These are phyloP conservation scores for Annulohypoxylon bovei DNA, from an alignment of 495 filamentous ascomycete genomes.

Conservation along the genomic window DNA sequence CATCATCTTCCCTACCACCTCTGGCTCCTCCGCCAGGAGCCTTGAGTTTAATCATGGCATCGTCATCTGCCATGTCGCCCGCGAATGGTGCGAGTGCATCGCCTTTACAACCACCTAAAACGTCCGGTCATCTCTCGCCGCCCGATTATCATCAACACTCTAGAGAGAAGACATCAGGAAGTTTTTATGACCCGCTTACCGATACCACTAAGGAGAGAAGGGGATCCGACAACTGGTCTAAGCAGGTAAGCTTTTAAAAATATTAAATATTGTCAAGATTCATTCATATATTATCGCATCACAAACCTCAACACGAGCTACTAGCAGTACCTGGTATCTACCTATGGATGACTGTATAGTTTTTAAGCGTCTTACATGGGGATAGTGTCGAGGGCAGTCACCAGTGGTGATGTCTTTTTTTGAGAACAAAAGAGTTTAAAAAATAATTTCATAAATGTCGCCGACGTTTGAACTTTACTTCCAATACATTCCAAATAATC, in stretches of 20 bases:
- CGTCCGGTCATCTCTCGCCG: slow-evolving; percentile 45
- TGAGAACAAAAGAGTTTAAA: background rate
- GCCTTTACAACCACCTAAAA: slow-evolving; percentile 46
- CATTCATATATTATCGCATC: slow-evolving; percentile 1
- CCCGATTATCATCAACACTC: slow-evolving; percentile 50
- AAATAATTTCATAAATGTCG: background rate
- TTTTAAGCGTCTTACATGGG: slow-evolving; percentile 24
- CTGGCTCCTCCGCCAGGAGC: slow-evolving; percentile 49
- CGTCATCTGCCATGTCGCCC: slow-evolving; percentile 43
- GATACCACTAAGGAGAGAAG: slow-evolving; percentile 60
- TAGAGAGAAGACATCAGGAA: slow-evolving; percentile 58
- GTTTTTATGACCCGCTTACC: slow-evolving; percentile 67
- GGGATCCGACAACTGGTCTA: slow-evolving; percentile 54
- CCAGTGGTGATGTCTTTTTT: background rate
- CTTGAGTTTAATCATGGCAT: slow-evolving; percentile 47
- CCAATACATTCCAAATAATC: slow-evolving; percentile 10
- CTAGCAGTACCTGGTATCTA: too few relatives aligned
- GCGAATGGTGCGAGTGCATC: slow-evolving; percentile 50
- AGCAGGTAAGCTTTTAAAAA: slow-evolving; percentile 44
- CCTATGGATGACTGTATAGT: background rate
- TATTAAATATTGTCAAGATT: slow-evolving; percentile 5
- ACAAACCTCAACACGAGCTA: background rate
- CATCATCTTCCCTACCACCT: slow-evolving; percentile 34
- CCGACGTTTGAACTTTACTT: slow-evolving; percentile 1
- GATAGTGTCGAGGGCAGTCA: background rate